Base-by-base conservation (phyloP, 2,329 filamentous ascomycete species). In the Xylaria sp. region DNA sequence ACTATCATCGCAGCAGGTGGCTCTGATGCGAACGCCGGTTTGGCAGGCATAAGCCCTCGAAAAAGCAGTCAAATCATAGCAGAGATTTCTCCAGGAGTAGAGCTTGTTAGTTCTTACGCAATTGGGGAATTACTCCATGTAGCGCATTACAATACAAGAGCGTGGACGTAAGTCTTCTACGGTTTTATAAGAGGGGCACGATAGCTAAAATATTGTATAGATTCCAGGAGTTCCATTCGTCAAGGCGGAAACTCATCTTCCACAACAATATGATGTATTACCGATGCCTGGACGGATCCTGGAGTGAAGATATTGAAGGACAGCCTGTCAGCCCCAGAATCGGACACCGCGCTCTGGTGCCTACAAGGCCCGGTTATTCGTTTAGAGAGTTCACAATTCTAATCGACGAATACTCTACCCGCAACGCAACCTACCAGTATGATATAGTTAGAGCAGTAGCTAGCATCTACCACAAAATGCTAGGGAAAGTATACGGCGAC, bases 341-440 rank as follows among this genome's bases (percentile, higher is more conserved):
- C 24, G 14, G 17, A 30, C 4, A 14, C 7, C 12, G 27, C 7
- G 45, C 30, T 2, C 32, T 42, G 34, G n/a, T 4, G 8, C 47
- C 47, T 2, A 61, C 32, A 14, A 80, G 71, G 21, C 19, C 11
- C 11, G 9, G 34, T 32, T 4, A 14, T 4, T 24, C 5, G 32
- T 17, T 61, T 8, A 12, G 3, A 17, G 30, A 61, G 2, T 51
- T 51, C 21, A 12, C 2, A 1, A 21, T 19, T 3, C 32, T 59
- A 48, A 48, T 59, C 8, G 7, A 14, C 2, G 45, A 36, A 34
- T 59, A 59, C 8, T 6, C 39, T 17, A 36, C 9, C 19, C 57
- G 57, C 12, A 9, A 61, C 2, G 47, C 47, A n/a, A 42, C 32
- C n/a, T 42, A 51, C 21, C 1, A 53, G 14, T 11, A 30, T 51